Evolutionary conservation across 305 asterid species (phyloP).

Genomic region (Fraxinus latifolia): DNA sequence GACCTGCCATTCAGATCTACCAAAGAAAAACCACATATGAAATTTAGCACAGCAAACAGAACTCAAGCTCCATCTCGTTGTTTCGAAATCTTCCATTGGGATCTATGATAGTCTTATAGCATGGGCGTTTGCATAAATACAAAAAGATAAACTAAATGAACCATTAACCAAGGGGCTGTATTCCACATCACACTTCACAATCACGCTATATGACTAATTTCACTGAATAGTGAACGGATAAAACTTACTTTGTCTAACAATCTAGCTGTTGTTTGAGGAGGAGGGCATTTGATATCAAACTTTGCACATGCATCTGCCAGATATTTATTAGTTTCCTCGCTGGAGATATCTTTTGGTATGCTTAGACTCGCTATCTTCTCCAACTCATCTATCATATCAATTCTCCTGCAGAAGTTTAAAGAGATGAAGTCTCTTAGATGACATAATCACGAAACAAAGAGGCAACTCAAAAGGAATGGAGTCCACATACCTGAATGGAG

Average conservation of each 20-base stretch:
- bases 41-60: not conserved
- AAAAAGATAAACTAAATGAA: not conserved
- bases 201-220: not conserved
- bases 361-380: conserved; percentile 68
- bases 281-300: conserved; percentile 80
- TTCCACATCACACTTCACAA: not conserved
- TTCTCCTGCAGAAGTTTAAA: conserved; percentile 46
- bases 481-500: conserved; percentile 79
- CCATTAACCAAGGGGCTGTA: not conserved
- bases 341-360: conserved; percentile 78
- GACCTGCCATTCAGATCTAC: not conserved
- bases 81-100: not conserved
- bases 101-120: not conserved
- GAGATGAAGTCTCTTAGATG: not conserved
- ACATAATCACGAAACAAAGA: not conserved
- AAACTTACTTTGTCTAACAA: conserved; percentile 72
- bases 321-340: conserved; percentile 76
- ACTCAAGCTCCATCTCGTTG: not conserved
- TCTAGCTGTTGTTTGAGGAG: conserved; percentile 87
- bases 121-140: not conserved
- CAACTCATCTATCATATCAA: conserved; percentile 89
- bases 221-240: not conserved
- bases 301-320: conserved; percentile 67
- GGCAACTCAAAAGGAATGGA: not conserved
- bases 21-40: not conserved